Evolutionary conservation across 2,329 filamentous ascomycete genomes (phyloP).

Genomic region (Mollisia scopiformis): DNA sequence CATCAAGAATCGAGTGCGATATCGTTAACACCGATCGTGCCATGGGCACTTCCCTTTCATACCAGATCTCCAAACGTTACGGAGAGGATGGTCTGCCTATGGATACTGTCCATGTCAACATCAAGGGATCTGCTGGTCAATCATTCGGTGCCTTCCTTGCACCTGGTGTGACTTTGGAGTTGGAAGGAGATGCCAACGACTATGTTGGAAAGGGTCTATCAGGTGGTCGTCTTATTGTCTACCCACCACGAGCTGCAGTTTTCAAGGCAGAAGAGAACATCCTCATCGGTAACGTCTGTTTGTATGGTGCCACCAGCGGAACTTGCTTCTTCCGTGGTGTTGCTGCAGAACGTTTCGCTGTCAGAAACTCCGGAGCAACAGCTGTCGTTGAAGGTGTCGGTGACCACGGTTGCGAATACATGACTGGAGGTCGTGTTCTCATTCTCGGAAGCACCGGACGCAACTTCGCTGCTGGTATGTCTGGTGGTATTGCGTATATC

Average conservation of each 20-base stretch:
- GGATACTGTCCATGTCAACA: conserved; percentile 94
- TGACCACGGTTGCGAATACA: conserved; percentile 98
- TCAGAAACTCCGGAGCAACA: conserved; percentile 93
- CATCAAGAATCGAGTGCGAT: conserved; percentile 91
- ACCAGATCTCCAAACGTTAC: conserved; percentile 92
- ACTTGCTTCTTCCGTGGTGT: conserved; percentile 97
- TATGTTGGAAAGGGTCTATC: conserved; percentile 97
- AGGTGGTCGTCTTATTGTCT: conserved; percentile 89
- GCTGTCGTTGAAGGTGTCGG: conserved; percentile 96
- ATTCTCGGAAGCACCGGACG: conserved; percentile 88
- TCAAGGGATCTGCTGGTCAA: conserved; percentile 94
- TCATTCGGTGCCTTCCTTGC: conserved; percentile 95
- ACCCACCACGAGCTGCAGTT: conserved; percentile 85
- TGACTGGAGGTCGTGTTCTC: conserved; percentile 92
- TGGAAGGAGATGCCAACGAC: conserved; percentile 95
- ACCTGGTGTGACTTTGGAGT: conserved; percentile 89
- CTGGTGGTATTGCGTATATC: conserved; percentile 93
- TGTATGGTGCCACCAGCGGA: conserved; percentile 91
- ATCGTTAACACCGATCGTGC: conserved; percentile 96
- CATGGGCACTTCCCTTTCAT: conserved; percentile 90
- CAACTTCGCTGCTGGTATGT: conserved; percentile 99
- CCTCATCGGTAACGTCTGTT: conserved; percentile 88
- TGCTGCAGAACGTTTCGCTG: conserved; percentile 93
- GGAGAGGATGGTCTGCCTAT: conserved; percentile 86
- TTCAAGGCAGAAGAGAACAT: conserved; percentile 98